Evolutionary conservation across 2,329 filamentous ascomycete species (phyloP), one percentile per base, ranked within the genome.

Genomic region (Bipolaris oryzae): DNA sequence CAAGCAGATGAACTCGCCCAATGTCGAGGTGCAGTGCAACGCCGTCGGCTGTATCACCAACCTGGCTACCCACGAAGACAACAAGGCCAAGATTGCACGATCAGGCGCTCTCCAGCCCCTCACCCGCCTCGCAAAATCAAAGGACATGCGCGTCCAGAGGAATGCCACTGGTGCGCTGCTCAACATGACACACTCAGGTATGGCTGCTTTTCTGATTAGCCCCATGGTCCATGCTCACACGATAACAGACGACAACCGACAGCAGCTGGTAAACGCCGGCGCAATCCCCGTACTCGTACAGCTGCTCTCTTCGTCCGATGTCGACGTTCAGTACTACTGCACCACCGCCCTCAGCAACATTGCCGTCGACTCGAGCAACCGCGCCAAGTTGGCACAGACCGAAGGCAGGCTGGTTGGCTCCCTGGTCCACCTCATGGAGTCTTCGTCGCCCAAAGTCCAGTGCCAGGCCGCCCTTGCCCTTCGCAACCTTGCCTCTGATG

Each of bases 121-220:
- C 67, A 99, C 95, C 43, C 87, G 91, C 62, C 81, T 99, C 55
- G 95, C 95, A 60, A 98, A 96, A 78, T 98, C 95, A 20, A 94
- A 96, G 77, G 95, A 99, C 72, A 98, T 98, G 95, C 88, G 95
- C 54, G 95, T 99, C 45, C 95, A 99, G 80, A 87, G 95, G 64
- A 99, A 99, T 78, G 95, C 95, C 55, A 99, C 95, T 0, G 95
- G 95, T 51, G 95, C 95, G 43, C 81, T 99, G 55, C 84, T 99
- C 64, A 99, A 99, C 78, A 99, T 99, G 95, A 99, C 95, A 69
- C 95, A 99, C 81, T 98, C 93, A 63, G 92, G 92, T 96, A 86
- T 5, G 58, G 84, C 5, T 42, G 23, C 7, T 28, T 7, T n/a
- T 34, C 15, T 9, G 34, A 48, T 37, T 20, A 20, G 33, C 13